Evolutionary conservation across 495 filamentous ascomycete species (phyloP).

Genomic region (Penicillium chermesinum): DNA sequence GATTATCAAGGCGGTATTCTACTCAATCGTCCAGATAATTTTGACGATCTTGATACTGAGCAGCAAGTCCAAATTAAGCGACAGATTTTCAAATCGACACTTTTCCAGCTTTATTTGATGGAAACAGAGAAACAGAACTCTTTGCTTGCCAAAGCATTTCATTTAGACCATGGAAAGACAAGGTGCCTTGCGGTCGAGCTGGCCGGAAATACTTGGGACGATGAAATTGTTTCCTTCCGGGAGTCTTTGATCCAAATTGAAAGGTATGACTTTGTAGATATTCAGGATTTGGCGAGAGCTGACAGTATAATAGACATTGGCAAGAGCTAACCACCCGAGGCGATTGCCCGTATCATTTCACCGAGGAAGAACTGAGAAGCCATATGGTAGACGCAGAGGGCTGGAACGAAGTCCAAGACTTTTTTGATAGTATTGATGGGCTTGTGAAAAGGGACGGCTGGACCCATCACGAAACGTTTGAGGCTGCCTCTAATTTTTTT

Average conservation of each 20-base stretch:
- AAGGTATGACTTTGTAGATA: constrained; percentile 14
- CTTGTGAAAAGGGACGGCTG: constrained; percentile 36
- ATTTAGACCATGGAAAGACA: constrained; percentile 24
- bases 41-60: constrained; percentile 19
- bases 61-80: constrained; percentile 23
- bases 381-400: constrained; percentile 27
- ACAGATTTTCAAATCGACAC: constrained; percentile 21
- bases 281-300: no score
- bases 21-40: constrained; percentile 22
- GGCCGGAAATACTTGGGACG: constrained; percentile 31
- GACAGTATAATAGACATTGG: constrained; percentile 28
- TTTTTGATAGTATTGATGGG: constrained; percentile 27
- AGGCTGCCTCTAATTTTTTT: constrained; percentile 23
- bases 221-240: constrained; percentile 29
- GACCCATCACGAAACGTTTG: constrained; percentile 27
- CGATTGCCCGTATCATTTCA: constrained; percentile 30
- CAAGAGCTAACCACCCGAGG: constrained; percentile 18
- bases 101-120: constrained; percentile 26
- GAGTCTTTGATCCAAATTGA: constrained; percentile 27
- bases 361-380: constrained; percentile 22
- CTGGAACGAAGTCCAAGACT: constrained; percentile 34
- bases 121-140: constrained; percentile 19
- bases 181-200: constrained; percentile 22
- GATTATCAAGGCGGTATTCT: constrained; percentile 26
- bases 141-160: constrained; percentile 15